Evolutionary conservation across 2,329 filamentous ascomycete genomes (phyloP).

Genomic region (Nakataea oryzae): DNA sequence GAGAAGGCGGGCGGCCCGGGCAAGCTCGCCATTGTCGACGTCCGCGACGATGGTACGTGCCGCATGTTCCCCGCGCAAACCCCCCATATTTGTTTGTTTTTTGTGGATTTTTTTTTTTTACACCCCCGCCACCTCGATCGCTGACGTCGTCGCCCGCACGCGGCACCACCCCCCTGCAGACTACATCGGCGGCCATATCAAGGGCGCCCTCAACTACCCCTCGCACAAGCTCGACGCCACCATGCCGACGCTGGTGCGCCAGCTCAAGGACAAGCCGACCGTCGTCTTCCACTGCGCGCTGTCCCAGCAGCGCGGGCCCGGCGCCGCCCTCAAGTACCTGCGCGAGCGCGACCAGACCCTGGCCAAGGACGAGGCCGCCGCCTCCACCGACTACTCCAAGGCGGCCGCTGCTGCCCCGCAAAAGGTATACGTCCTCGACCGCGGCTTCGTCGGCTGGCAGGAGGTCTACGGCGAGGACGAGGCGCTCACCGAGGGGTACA

Average conservation of each 20-base stretch:
- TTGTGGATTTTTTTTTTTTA: background rate
- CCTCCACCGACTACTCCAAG: conserved; percentile 14
- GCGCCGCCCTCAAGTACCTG: conserved; percentile 71
- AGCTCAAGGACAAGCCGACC: conserved; percentile 63
- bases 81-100: background rate
- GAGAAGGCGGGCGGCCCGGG: conserved; percentile 28
- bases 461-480: conserved; percentile 69
- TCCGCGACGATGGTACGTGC: conserved; percentile 69
- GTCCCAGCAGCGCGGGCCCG: conserved; percentile 81
- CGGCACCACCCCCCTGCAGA: conserved; percentile 47
- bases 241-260: conserved; percentile 74
- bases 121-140: background rate
- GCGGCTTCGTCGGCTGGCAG: conserved; percentile 85
- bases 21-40: conserved; percentile 70
- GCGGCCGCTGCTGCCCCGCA: conserved; percentile 31
- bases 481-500: conserved; percentile 72
- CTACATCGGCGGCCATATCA: conserved; percentile 84
- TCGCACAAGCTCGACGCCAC: conserved; percentile 61
- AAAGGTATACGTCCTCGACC: conserved; percentile 70
- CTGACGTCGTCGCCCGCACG: background rate
- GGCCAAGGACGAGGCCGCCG: conserved; percentile 9
- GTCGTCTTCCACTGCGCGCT: conserved; percentile 94
- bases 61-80: no score
- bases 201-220: conserved; percentile 65
- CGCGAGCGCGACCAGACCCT: conserved; percentile 51